Evolutionary conservation across 495 filamentous ascomycete species (phyloP).

Genomic region (Trichoderma orchidacearum): DNA sequence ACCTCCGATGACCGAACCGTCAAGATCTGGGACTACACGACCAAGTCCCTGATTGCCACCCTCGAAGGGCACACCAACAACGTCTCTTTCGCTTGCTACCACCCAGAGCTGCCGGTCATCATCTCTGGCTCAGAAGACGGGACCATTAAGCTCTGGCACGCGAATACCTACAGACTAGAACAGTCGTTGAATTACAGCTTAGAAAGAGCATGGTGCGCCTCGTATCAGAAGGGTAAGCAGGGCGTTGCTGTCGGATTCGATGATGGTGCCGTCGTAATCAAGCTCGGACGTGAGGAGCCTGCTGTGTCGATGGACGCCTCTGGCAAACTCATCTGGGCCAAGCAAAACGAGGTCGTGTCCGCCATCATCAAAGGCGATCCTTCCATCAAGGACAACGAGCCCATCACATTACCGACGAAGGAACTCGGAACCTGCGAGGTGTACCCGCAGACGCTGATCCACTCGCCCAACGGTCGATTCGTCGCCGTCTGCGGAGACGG

Average conservation of each 20-base stretch:
- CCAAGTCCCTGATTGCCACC: constrained; percentile 91
- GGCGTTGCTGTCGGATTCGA: constrained; percentile 94
- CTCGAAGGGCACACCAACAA: constrained; percentile 97
- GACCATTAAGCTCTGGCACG: constrained; percentile 97
- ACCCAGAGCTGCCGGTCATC: constrained; percentile 92
- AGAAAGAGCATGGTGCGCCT: constrained; percentile 94
- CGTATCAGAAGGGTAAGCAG: constrained; percentile 86
- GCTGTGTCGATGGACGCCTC: constrained; percentile 94
- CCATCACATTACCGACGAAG: constrained; percentile 76
- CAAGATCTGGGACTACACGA: constrained; percentile 98
- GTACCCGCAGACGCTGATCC: constrained; percentile 84
- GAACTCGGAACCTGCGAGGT: constrained; percentile 92
- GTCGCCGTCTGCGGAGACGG: constrained; percentile 95
- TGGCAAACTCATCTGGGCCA: constrained; percentile 91
- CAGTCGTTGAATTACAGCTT: constrained; percentile 91
- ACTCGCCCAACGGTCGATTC: constrained; percentile 96
- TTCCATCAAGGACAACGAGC: constrained; percentile 74
- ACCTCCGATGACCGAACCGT: constrained; percentile 91
- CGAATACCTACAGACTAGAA: constrained; percentile 89
- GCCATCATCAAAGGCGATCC: constrained; percentile 89
- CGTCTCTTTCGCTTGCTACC: constrained; percentile 97
- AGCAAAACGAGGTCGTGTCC: constrained; percentile 86
- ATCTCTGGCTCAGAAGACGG: constrained; percentile 98
- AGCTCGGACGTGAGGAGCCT: constrained; percentile 93
- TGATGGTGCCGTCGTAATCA: constrained; percentile 93